Evolutionary conservation across 768 basidiomycete genomes (phyloP), one percentile per base, ranked within the genome.

Genomic region (Kwoniella botswanensis): DNA sequence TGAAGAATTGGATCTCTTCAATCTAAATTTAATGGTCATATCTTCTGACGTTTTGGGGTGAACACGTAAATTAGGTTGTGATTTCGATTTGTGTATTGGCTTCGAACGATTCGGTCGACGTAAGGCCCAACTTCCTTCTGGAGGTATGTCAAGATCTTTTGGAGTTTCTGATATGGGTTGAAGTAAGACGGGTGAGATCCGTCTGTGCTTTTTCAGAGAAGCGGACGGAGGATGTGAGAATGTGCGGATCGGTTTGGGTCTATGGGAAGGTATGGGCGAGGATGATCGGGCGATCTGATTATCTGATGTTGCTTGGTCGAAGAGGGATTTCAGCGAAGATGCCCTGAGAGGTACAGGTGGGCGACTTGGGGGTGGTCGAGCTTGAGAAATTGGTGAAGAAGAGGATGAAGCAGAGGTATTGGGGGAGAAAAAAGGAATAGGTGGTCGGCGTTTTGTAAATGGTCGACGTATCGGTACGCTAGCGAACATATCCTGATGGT

Each of bases 121-220:
- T 59, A 67, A 52, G 5, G 65, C 65, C 65, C 65, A 67, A n/a
- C 42, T 59, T 11, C 56, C 65, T 22, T 67, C 56, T 9, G 65
- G 65, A 9, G 57, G 11, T 9, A 58, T 12, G 46, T 67, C 65
- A 22, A 67, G 46, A 52, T 67, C 65, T 67, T 67, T 67, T 6
- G 65, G 65, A 3, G 65, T 67, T 29, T 67, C 65, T 17, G 65
- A 67, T 44, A 67, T 67, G 22, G 65, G 44, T 15, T 67, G 65
- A 35, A 67, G 21, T 7, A 67, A 57, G n/a, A 26, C 50, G 13
- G 65, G 65, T 44, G 65, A 67, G 4, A 67, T 21, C 22, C 65
- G 10, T 44, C 59, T 35, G 12, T 67, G 56, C 29, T 56, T 67
- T 15, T 59, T 58, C 43, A 67, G 43, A 17, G 65, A 59, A n/a